These are phyloP conservation scores for Lindgomyces ingoldianus DNA, from an alignment of 495 filamentous ascomycete genomes.

Conservation along the genomic window DNA sequence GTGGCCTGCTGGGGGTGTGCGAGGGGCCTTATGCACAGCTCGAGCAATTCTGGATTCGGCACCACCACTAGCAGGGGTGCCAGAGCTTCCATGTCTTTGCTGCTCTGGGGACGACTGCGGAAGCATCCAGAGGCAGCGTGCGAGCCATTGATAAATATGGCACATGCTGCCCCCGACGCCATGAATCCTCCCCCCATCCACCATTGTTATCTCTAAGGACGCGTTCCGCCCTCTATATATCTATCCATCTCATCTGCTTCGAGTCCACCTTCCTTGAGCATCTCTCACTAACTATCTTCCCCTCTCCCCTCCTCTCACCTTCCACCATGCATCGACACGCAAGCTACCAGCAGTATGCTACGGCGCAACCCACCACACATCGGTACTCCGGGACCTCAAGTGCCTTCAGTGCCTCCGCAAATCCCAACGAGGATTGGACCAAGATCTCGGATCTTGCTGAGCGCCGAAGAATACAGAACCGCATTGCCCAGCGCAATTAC, in stretches of 20 bases:
- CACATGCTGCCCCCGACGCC: conserved; percentile 21
- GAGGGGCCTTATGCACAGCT: conserved; percentile 35
- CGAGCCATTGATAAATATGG: conserved; percentile 36
- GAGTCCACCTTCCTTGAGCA: neutral
- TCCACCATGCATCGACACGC: conserved; percentile 47
- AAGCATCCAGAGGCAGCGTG: conserved; percentile 25
- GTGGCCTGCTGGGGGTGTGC: conserved; percentile 14
- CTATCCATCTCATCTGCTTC: conserved; percentile 4
- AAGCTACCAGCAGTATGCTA: conserved; percentile 46
- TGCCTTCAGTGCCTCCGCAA: conserved; percentile 93
- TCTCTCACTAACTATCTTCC: neutral
- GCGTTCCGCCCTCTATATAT: neutral
- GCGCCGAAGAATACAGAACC: conserved; percentile 91
- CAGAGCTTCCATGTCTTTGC: conserved; percentile 25
- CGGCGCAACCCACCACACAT: conserved; percentile 45
- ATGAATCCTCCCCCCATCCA: neutral
- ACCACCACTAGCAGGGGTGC: conserved; percentile 33
- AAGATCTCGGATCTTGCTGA: conserved; percentile 98
- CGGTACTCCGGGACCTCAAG: conserved; percentile 81
- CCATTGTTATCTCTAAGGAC: conserved; percentile 7
- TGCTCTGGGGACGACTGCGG: conserved; percentile 26
- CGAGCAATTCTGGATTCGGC: conserved; percentile 33
- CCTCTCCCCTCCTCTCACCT: neutral
- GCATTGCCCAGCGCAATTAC: conserved; percentile 97
- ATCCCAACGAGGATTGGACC: conserved; percentile 98